Evolutionary conservation across 208 protist genomes (phyloP).

Genomic region (Crithidia mellificae): DNA sequence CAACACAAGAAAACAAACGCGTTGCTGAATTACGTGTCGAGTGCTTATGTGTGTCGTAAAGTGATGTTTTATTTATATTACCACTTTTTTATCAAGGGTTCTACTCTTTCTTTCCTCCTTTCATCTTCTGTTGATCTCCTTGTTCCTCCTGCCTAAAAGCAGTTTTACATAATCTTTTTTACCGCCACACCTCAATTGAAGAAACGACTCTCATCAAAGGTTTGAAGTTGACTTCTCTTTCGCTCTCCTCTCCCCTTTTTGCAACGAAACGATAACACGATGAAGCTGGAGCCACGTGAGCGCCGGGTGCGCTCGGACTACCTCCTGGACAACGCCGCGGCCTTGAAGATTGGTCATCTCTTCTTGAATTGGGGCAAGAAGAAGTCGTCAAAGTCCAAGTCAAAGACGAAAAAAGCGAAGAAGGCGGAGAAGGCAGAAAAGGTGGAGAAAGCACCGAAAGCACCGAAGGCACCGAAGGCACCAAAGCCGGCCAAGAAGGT

Average conservation of each 20-base stretch:
- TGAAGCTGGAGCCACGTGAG: constrained; percentile 46
- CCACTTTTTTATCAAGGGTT: not conserved
- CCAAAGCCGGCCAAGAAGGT: not conserved
- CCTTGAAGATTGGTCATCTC: constrained; percentile 33
- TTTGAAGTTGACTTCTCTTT: too few relatives aligned
- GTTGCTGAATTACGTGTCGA: too few relatives aligned
- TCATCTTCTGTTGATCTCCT: too few relatives aligned
- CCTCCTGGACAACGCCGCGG: constrained; percentile 41
- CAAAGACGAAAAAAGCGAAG: not conserved
- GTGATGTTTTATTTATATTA: too few relatives aligned
- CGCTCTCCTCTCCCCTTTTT: too few relatives aligned
- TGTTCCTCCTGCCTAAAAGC: too few relatives aligned
- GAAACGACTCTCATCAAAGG: too few relatives aligned
- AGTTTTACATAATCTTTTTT: too few relatives aligned
- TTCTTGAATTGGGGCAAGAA: constrained; percentile 38
- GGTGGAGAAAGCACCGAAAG: not conserved
- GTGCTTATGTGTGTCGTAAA: too few relatives aligned
- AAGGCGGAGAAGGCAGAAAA: not conserved
- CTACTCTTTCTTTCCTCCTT: not conserved
- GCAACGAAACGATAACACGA: constrained; percentile 6
- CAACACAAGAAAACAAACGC: too few relatives aligned
- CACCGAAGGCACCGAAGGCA: not conserved
- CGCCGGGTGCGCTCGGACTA: constrained; percentile 29
- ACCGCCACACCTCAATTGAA: too few relatives aligned
- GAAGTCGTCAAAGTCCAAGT: constrained; percentile 7